Conservation (phyloP, 495 filamentous ascomycete species). For the Penicillium nucicola region DNA sequence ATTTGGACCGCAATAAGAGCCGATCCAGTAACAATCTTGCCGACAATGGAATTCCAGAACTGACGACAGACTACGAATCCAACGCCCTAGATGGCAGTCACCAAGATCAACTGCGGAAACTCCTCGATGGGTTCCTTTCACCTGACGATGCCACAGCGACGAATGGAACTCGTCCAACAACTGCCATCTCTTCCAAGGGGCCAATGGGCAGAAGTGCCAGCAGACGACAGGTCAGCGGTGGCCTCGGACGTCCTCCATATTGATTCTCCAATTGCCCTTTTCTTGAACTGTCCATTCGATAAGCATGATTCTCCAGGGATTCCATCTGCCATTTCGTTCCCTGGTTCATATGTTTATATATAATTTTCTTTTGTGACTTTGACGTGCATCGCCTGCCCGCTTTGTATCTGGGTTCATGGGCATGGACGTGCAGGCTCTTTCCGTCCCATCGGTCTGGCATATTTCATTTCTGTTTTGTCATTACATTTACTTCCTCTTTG, state of each 20-base stretch:
- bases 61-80: conserved; percentile 6
- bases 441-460: background rate
- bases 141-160: conserved; percentile 12
- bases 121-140: conserved; percentile 39
- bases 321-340: background rate
- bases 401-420: background rate
- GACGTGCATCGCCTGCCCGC: background rate
- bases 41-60: conserved; percentile 13
- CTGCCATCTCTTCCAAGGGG: conserved; percentile 11
- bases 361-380: conserved; percentile 1
- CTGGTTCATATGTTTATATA: conserved; percentile 21
- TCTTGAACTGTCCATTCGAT: conserved; percentile 15
- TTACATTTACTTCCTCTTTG: background rate
- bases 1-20: conserved; percentile 35
- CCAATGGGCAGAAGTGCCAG: conserved; percentile 12
- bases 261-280: conserved; percentile 14
- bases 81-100: conserved; percentile 16
- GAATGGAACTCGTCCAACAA: conserved; percentile 17
- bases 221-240: conserved; percentile 28
- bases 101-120: conserved; percentile 34
- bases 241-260: conserved; percentile 45
- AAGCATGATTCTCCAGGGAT: conserved; percentile 3
- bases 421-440: background rate
- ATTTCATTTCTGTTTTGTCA: conserved; percentile 1
- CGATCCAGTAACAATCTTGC: conserved; percentile 37